A percentile compares a stretch with the other conserved stretches of the same genome.
These are phyloP conservation scores for Coix lacrymajobi DNA, from an alignment of 176 grass and related monocot genomes.

Conservation along the genomic window DNA sequence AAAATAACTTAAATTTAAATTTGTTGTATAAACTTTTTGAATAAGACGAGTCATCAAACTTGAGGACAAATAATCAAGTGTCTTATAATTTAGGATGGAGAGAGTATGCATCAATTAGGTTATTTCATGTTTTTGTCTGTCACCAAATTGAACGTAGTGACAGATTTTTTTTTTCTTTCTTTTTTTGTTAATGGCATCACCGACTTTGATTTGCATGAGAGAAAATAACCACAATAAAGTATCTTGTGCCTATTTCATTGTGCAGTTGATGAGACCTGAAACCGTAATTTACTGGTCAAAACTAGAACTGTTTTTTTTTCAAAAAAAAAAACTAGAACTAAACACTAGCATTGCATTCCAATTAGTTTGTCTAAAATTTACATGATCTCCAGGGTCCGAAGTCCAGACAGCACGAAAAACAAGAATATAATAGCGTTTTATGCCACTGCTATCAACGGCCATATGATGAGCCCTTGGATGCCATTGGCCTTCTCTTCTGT, in stretches of 20 bases:
- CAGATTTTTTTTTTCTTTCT: background rate
- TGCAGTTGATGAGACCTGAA: background rate
- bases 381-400: background rate
- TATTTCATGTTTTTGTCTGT: background rate
- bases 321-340: background rate
- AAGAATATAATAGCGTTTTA: background rate
- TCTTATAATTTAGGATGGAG: no score
- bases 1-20: no score
- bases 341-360: slow-evolving; percentile 16
- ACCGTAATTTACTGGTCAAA: background rate
- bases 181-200: background rate
- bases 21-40: no score
- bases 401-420: background rate
- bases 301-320: no score
- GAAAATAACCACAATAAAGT: background rate
- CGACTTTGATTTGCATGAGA: background rate
- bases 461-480: slow-evolving; percentile 32
- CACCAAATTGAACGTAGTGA: background rate
- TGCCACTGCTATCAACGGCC: slow-evolving; percentile 11
- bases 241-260: background rate
- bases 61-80: no score
- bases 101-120: background rate
- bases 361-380: slow-evolving; percentile 15
- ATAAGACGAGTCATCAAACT: no score
- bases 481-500: slow-evolving; percentile 26